Evolutionary conservation across 1,139 yeast genomes (phyloP), one percentile per base, ranked within the genome.

Genomic region (Kluyveromyces sp.): DNA sequence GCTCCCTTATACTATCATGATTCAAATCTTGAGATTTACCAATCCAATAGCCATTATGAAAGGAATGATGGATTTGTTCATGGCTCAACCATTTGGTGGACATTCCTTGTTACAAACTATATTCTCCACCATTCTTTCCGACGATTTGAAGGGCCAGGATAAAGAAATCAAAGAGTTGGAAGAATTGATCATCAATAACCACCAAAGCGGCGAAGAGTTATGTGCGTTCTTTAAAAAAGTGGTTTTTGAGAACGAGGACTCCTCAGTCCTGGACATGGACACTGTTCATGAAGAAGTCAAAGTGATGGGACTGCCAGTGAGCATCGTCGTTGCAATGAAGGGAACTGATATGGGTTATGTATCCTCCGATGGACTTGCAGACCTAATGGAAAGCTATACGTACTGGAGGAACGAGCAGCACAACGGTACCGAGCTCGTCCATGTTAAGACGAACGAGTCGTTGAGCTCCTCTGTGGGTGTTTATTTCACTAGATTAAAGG

Each of bases 31-130:
- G 52, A 73, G 78, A 54, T 80, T 81, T 51, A 85, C 96, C 1
- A 89, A 89, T 57, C 97, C 97, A 3, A 78, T 87, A 64, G 77
- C 83, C 41, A 79, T 89, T 33, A 77, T 86, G 66, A 83, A 88
- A 46, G 78, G 83, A 20, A 67, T 88, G 55, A 73, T 88, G 28
- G 95, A 87, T 56, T 61, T 89, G 46, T 77, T 89, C 49, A 75
- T 89, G 63, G 84, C 88, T 17, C 87, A 83, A 54, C 80, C 94
- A 29, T 78, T 81, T 48, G 86, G 85, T 9, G 75, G 78, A 35
- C 75, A 76, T 47, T 78, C 94, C 1, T 64, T 89, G 25, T 67
- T 92, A 41, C 87, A 80, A 47, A 75, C 80, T 50, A 74, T 87
- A 45, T 83, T 89, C 56, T 75, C 83, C 15, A 79, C 84, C 59